These are phyloP conservation scores for Malassezia slooffiae DNA, from an alignment of 1,284 basidiomycete genomes.

Conservation along the genomic window DNA sequence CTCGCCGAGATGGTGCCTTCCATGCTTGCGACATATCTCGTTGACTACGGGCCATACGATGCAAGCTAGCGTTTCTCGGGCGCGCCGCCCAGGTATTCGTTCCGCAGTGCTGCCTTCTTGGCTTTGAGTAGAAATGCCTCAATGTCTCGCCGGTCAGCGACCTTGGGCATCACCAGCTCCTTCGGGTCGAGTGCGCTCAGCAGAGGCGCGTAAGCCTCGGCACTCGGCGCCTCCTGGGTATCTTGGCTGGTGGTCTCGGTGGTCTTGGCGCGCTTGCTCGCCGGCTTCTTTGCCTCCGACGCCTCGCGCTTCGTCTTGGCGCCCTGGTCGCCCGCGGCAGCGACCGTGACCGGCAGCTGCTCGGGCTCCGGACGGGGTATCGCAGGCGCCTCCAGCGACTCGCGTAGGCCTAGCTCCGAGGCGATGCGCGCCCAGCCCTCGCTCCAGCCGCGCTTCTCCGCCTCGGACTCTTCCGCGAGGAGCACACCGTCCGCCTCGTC, in stretches of 20 bases:
- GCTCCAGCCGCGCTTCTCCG: conserved; percentile 55
- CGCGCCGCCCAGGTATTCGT: conserved; percentile 4
- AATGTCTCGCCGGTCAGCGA: conserved; percentile 10
- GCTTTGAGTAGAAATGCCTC: conserved; percentile 12
- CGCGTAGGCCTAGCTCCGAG: conserved; percentile 4
- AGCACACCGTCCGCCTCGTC: conserved; percentile 69
- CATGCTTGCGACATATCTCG: conserved; percentile 22
- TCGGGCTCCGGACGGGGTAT: conserved; percentile 3
- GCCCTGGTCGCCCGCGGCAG: conserved; percentile 56
- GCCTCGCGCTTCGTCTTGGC: conserved; percentile 49
- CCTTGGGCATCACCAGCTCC: conserved; percentile 13
- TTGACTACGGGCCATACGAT: conserved; percentile 17
- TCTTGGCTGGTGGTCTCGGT: not conserved
- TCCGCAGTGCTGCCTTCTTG: conserved; percentile 16
- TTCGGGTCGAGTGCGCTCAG: conserved; percentile 6
- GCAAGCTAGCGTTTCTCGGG: not conserved
- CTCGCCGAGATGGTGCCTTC: conserved; percentile 19
- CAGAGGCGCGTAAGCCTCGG: not conserved
- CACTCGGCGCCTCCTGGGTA: conserved; percentile 1
- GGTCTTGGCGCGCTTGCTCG: not conserved
- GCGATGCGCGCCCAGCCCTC: conserved; percentile 57
- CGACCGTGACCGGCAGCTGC: not conserved
- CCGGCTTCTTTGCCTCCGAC: not conserved
- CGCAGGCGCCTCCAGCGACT: not conserved
- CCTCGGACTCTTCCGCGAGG: conserved; percentile 46